Evolutionary conservation across 2,329 filamentous ascomycete species (phyloP).

Genomic region (Epichloe gansuensis): DNA sequence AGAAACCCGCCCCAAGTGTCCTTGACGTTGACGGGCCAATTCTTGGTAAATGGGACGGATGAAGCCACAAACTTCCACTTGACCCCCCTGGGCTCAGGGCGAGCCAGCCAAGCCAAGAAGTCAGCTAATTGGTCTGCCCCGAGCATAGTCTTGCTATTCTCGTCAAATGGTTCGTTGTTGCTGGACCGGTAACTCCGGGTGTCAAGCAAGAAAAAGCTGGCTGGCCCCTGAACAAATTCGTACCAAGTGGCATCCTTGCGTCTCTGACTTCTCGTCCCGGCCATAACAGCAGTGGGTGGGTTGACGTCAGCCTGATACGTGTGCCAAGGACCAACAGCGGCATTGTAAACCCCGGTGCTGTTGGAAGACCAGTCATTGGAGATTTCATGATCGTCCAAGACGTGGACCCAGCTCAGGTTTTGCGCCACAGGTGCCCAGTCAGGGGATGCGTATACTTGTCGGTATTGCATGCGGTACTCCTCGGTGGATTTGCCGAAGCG

Average conservation of each 20-base stretch:
- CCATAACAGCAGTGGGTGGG: conserved; percentile 52
- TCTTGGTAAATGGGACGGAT: conserved; percentile 91
- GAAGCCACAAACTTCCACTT: conserved; percentile 90
- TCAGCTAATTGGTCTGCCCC: conserved; percentile 67
- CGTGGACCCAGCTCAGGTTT: conserved; percentile 92
- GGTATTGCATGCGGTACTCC: conserved; percentile 82
- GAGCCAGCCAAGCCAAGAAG: conserved; percentile 62
- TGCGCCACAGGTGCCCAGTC: conserved; percentile 69
- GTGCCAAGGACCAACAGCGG: conserved; percentile 72
- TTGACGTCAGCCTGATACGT: conserved; percentile 80
- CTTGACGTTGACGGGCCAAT: conserved; percentile 77
- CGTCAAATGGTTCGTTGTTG: conserved; percentile 45
- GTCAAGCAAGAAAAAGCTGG: conserved; percentile 89
- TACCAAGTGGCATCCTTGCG: conserved; percentile 63
- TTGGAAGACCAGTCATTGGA: conserved; percentile 71
- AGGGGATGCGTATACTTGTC: conserved; percentile 88
- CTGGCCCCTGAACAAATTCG: conserved; percentile 77
- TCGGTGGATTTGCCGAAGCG: conserved; percentile 59
- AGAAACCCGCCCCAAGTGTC: conserved; percentile 96
- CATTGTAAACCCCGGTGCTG: conserved; percentile 29
- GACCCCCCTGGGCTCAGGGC: conserved; percentile 63
- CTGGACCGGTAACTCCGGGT: conserved; percentile 76
- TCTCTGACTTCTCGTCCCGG: conserved; percentile 25
- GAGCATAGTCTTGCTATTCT: conserved; percentile 71
- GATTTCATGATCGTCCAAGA: conserved; percentile 94